A percentile compares a stretch with the other conserved stretches of the same genome.
Conservation (phyloP, 805 yeast genomes). For the Ogataea polymorpha region DNA sequence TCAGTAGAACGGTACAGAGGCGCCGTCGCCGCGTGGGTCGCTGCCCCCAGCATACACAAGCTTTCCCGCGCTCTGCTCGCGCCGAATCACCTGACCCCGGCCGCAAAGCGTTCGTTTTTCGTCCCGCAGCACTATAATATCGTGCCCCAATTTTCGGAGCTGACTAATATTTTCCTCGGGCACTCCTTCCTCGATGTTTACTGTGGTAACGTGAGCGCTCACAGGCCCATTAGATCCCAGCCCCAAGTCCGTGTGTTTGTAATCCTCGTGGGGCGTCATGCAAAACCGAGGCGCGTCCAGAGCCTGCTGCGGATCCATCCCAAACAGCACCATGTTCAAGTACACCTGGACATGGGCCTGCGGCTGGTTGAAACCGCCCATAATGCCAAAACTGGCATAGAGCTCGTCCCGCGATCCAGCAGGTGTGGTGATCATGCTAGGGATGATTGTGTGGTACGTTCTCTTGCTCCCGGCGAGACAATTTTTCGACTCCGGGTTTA, state of each 20-base stretch:
- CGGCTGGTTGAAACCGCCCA: slow-evolving; percentile 89
- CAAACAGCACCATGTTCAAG: slow-evolving; percentile 60
- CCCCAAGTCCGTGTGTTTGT: slow-evolving; percentile 45
- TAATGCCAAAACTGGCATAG: slow-evolving; percentile 56
- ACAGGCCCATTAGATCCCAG: slow-evolving; percentile 65
- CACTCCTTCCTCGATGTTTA: slow-evolving; percentile 66
- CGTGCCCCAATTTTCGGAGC: slow-evolving; percentile 56
- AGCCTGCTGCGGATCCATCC: slow-evolving; percentile 67
- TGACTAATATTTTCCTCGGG: slow-evolving; percentile 41
- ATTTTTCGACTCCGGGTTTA: slow-evolving; percentile 55
- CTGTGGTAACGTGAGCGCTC: slow-evolving; percentile 53
- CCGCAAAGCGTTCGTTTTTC: slow-evolving; percentile 43
- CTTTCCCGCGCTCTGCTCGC: slow-evolving; percentile 29
- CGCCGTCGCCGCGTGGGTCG: slow-evolving; percentile 85
- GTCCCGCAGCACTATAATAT: slow-evolving; percentile 42
- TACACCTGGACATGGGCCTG: slow-evolving; percentile 81
- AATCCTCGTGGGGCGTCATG: slow-evolving; percentile 49
- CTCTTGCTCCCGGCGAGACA: slow-evolving; percentile 66
- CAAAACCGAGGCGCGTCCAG: slow-evolving; percentile 75
- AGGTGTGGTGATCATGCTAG: slow-evolving; percentile 66
- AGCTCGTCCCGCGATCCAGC: slow-evolving; percentile 36
- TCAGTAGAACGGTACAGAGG: slow-evolving; percentile 51
- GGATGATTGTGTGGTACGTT: slow-evolving; percentile 81
- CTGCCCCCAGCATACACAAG: slow-evolving; percentile 67
- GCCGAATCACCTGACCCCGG: slow-evolving; percentile 70